Base-by-base conservation (phyloP, 2,329 filamentous ascomycete species). In the Thelonectria discophora region DNA sequence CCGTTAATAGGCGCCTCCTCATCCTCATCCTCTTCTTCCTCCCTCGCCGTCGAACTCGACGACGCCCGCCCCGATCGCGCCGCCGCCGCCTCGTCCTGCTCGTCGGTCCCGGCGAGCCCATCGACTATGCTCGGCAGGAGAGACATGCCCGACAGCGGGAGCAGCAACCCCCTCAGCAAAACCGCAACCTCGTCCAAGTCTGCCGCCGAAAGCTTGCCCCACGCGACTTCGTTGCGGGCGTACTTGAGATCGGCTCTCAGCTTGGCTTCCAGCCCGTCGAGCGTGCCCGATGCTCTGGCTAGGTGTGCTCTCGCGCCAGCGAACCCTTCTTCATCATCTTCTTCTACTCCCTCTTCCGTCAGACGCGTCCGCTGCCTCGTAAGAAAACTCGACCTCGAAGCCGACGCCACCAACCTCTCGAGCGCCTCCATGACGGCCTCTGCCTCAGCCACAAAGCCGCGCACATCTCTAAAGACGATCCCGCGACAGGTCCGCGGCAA, bases 401-500 rank as follows among this genome's bases (percentile, higher is more conserved):
- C 55, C 4, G 49, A 50, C 13, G 46, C 40, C n/a, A 58, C 50
- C 12, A 55, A 54, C 2, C 58, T 53, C 5, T 53, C 37, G 2
- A 61, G 37, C 11, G 53, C 43, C 15, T 51, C 43, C 8, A 64
- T 37, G 51, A 64, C 50, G n/a, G 37, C 62, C 30, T 58, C 53
- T 11, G 58, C 54, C 47, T 54, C 54, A 8, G 17, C 43, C n/a
- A 43, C 49, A 21, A 64, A 61, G 10, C n/a, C 56, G 45, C 40
- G 18, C 15, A 46, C 47, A 12, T 64, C 58, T 3, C 55, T 53
- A 32, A 61, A 60, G 11, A 64, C 58, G n/a, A 37, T 45, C 5
- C 51, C 37, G 5, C 62, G 62, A n/a, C 62, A 61, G 8, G 58
- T 64, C 12, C 43, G 57, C 21, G 62, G 62, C 6, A 64, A 32